These are phyloP conservation scores for Cucurbita moschata DNA, from an alignment of 306 rosid genomes.

Conservation along the genomic window DNA sequence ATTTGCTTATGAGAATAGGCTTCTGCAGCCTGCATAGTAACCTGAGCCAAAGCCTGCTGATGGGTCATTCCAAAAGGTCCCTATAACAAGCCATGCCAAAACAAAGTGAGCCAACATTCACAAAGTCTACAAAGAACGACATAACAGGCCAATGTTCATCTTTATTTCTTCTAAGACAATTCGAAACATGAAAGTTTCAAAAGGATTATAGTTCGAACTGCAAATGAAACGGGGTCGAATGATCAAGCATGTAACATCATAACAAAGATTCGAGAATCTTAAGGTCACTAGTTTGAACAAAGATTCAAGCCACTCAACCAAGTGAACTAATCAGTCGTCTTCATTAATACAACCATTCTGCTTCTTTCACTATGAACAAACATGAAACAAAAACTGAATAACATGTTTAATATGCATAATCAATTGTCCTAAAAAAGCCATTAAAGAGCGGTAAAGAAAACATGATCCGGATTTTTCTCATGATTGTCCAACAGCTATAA, in stretches of 20 bases:
- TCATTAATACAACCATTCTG: not conserved
- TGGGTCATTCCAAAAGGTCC: constrained; percentile 53
- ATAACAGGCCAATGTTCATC: not conserved
- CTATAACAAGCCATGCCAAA: constrained; percentile 11
- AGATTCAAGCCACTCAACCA: too few relatives aligned
- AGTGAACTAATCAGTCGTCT: not conserved
- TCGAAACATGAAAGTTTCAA: not conserved
- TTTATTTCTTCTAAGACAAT: not conserved
- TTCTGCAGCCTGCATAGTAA: constrained; percentile 42
- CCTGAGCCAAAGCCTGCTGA: constrained; percentile 57
- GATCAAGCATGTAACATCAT: not conserved
- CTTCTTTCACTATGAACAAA: not conserved
- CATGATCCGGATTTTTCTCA: not conserved
- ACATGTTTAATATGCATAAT: not conserved
- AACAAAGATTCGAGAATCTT: not conserved
- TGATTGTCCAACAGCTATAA: not conserved
- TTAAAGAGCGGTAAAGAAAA: not conserved
- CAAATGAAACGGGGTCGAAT: too few relatives aligned
- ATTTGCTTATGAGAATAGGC: constrained; percentile 23
- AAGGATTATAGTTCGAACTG: not conserved
- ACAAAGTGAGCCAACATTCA: not conserved
- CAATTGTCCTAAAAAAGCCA: not conserved
- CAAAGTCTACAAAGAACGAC: not conserved
- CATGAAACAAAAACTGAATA: not conserved
- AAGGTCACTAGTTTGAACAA: too few relatives aligned